Evolutionary conservation across 495 filamentous ascomycete genomes (phyloP), one percentile per base, ranked within the genome.

Genomic region (Penicillium diatomitis): DNA sequence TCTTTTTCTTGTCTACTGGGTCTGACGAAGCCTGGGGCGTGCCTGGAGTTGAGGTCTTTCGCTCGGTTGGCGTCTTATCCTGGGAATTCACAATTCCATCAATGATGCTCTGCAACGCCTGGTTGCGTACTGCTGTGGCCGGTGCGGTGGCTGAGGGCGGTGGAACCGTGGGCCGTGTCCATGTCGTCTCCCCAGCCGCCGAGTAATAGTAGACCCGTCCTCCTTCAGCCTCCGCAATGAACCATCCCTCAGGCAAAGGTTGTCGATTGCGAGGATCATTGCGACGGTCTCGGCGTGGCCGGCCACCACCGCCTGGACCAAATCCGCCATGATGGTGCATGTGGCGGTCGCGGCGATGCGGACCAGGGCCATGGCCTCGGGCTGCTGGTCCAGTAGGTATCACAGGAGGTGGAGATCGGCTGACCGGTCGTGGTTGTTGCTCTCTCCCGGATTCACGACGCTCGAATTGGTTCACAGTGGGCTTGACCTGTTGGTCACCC

Each of bases 171-270:
- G 90, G 90, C 49, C 79, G 71, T 42, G 77, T 73, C 89, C 90
- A 96, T 27, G 85, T 88, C n/a, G 82, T 86, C 34, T 76, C 69
- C 39, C 88, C 88, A 8, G 65, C 76, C 29, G 79, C 74, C 44
- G 81, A 85, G 64, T 94, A 96, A 63, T 88, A 96, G 64, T 95
- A 95, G 28, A 76, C 73, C 20, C 75, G 74, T 2, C 88, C 88
- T 1, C 35, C 41, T 49, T 81, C 75, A 27, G 74, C 71, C 53
- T 87, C 80, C 8, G 86, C 78, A 32, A 80, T 66, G 60, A 85
- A 92, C 90, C 90, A 96, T 8, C 90, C 90, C 9, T 75, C 64
- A 10, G 90, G 89, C 5, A 96, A 67, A 20, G 74, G 68, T 46
- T 79, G 77, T 36, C 72, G 76, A 28, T 73, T 71, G 46, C 73